A percentile compares a stretch with the other conserved stretches of the same genome.
Conservation (phyloP, 805 yeast species). For the Pichia pseudocactophila region DNA sequence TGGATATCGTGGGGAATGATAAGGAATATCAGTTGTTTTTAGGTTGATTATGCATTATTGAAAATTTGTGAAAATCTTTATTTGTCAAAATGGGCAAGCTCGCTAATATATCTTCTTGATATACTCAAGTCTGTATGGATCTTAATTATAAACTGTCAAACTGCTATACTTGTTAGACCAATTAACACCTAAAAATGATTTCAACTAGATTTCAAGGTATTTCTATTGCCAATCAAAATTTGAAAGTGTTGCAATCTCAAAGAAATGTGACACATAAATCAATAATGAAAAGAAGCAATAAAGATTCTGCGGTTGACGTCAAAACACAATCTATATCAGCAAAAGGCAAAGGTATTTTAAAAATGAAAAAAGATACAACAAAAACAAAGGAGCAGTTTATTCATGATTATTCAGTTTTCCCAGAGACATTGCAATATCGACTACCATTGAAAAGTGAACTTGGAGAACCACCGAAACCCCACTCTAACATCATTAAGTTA, state of each 20-base stretch:
- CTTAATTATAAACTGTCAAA: too few relatives aligned
- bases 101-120: too few relatives aligned
- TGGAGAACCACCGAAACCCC: slow-evolving; percentile 14
- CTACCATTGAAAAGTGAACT: slow-evolving; percentile 21
- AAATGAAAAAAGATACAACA: slow-evolving; percentile 9
- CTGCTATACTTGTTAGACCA: too few relatives aligned
- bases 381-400: slow-evolving; percentile 17
- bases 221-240: not conserved
- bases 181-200: too few relatives aligned
- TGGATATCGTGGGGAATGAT: too few relatives aligned
- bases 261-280: slow-evolving; percentile 12
- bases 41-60: too few relatives aligned
- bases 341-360: slow-evolving; percentile 10
- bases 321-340: slow-evolving; percentile 2
- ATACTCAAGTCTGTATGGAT: too few relatives aligned
- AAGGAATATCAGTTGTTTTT: too few relatives aligned
- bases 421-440: slow-evolving; percentile 23
- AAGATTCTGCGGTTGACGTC: slow-evolving; percentile 1
- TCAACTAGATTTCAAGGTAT: too few relatives aligned
- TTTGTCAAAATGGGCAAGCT: too few relatives aligned
- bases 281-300: slow-evolving; percentile 3
- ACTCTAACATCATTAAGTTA: slow-evolving; percentile 18
- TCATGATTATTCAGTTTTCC: slow-evolving; percentile 29
- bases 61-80: too few relatives aligned
- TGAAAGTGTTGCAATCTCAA: not conserved